Evolutionary conservation across 345 rosid species (phyloP).

Genomic region (Cardamine occulta): DNA sequence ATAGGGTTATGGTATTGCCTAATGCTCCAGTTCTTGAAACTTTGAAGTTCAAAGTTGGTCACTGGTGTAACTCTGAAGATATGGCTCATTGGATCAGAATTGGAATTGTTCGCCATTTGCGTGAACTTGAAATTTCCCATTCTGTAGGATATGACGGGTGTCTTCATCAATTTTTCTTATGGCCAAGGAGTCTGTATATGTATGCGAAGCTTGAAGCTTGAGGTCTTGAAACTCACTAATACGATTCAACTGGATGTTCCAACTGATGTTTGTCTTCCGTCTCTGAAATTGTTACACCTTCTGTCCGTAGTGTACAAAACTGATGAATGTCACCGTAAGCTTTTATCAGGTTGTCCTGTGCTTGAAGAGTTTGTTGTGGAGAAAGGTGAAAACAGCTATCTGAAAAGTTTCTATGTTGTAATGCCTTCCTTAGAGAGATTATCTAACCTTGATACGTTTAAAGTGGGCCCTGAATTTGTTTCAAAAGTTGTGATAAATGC

Average conservation of each 20-base stretch:
- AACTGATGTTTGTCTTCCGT: background rate
- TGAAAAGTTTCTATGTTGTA: too few species aligned
- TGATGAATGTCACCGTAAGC: too few species aligned
- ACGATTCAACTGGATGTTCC: background rate
- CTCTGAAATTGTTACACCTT: background rate
- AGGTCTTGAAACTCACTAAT: too few species aligned
- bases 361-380: background rate
- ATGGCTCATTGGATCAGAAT: background rate
- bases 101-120: background rate
- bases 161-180: too few species aligned
- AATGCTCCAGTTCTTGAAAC: constrained; percentile 11
- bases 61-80: background rate
- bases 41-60: background rate
- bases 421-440: too few species aligned
- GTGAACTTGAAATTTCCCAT: background rate
- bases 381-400: too few species aligned
- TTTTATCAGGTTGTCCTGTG: background rate
- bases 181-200: too few species aligned
- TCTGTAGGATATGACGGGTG: background rate
- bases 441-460: too few species aligned
- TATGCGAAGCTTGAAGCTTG: too few species aligned
- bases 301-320: too few species aligned
- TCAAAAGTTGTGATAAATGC: too few species aligned
- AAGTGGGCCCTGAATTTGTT: too few species aligned
- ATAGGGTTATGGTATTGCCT: background rate